These are phyloP conservation scores for Primulina tabacum DNA, from an alignment of 257 asterid genomes.

Conservation along the genomic window DNA sequence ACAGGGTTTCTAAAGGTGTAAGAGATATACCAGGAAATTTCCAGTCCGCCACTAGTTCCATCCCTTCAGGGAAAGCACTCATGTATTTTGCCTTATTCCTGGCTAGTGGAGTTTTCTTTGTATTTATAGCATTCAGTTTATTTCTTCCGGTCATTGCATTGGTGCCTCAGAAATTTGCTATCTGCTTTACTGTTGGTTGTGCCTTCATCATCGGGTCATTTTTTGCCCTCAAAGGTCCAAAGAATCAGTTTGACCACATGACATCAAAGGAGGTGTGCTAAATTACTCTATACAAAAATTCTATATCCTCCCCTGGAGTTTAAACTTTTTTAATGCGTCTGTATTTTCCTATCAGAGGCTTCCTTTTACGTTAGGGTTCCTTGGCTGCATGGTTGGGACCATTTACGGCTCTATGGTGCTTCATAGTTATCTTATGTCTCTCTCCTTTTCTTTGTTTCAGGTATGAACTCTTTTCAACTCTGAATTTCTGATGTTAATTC, in stretches of 20 bases:
- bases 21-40: constrained; percentile 81
- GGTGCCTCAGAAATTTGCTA: constrained; percentile 89
- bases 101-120: constrained; percentile 81
- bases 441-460: constrained; percentile 80
- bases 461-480: constrained; percentile 34
- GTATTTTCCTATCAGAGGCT: constrained; percentile 63
- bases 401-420: constrained; percentile 92
- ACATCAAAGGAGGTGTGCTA: constrained; percentile 84
- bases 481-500: not conserved
- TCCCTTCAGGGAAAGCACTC: constrained; percentile 91
- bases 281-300: constrained; percentile 12
- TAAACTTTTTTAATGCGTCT: constrained; percentile 25
- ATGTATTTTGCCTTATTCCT: constrained; percentile 80
- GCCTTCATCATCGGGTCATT: constrained; percentile 78
- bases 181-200: constrained; percentile 88
- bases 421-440: constrained; percentile 89
- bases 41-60: constrained; percentile 91
- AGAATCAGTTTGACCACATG: constrained; percentile 80
- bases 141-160: constrained; percentile 89
- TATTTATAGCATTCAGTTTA: constrained; percentile 77
- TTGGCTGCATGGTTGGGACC: constrained; percentile 89
- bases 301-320: constrained; percentile 1
- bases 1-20: constrained; percentile 88
- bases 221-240: constrained; percentile 87
- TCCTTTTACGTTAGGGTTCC: constrained; percentile 82